Evolutionary conservation across 129 eudicot species (phyloP), one percentile per base, ranked within the genome.

Genomic region (Artemisia tridentata): DNA sequence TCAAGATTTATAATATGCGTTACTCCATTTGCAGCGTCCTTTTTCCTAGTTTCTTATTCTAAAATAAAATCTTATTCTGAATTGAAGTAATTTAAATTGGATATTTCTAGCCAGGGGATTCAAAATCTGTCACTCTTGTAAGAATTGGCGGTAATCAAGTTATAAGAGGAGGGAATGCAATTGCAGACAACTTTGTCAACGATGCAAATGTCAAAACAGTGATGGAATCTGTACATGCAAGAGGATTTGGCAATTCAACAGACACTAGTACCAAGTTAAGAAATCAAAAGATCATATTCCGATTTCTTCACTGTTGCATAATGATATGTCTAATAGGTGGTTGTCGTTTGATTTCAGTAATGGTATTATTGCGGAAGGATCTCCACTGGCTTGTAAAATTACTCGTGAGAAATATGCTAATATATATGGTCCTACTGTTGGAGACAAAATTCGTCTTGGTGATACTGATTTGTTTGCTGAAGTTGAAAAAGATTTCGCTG

Each of bases 381-480:
- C 87, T 65, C 53, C 82, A 49, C 72, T 80, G 51, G 72, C 82
- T 54, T 62, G 19, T 82, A 68, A 72, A 63, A 75, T 86, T 23
- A 48, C 96, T 65, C 97, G 75, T 53, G 96, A 93, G 83, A 83
- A 82, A 63, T 93, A 93, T 86, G 91, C 92, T 74, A 90, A 88
- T 77, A 87, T 90, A 83, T 93, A 89, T 14, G 99, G 99, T 7
- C 99, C 97, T 18, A 89, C 99, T 3, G 81, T 83, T 75, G 99
- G 99, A 72, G 99, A 90, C 89, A 93, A 87, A 85, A 69, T 93
- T 70, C 88, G 99, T 64, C 97, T 93, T 11, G 97, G 99, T 71
- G 99, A 93, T 75, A 93, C 99, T 2, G 92, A 93, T 23, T 78
- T 93, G 72, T 80, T 93, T 83, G 97, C 96, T 7, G 93, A 93